Percentiles rank a stretch among this genome's conserved stretches.
Conservation (phyloP, 1,284 basidiomycete species). For the Paramarasmius palmivorus region DNA sequence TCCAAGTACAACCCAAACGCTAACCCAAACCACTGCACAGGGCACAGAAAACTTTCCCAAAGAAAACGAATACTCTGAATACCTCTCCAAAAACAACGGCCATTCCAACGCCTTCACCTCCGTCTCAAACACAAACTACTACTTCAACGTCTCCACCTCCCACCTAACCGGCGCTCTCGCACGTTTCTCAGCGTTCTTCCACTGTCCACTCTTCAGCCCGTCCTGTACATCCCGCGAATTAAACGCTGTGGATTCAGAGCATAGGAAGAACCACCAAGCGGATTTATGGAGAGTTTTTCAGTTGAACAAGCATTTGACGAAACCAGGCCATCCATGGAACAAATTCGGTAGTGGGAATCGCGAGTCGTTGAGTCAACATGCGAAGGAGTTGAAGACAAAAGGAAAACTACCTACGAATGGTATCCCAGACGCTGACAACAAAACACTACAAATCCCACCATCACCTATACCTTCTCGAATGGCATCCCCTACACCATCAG, state of each 20-base stretch:
- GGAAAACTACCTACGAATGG: slow-evolving; percentile 33
- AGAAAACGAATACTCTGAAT: slow-evolving; percentile 94
- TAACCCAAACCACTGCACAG: slow-evolving; percentile 34
- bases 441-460: slow-evolving; percentile 33
- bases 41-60: slow-evolving; percentile 82
- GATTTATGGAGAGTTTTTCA: slow-evolving; percentile 98
- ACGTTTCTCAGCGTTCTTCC: slow-evolving; percentile 94
- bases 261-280: slow-evolving; percentile 97
- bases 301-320: slow-evolving; percentile 88
- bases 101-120: slow-evolving; percentile 94
- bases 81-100: slow-evolving; percentile 89
- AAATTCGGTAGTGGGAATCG: slow-evolving; percentile 96
- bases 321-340: slow-evolving; percentile 82
- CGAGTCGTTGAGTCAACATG: slow-evolving; percentile 78
- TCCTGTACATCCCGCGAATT: slow-evolving; percentile 94
- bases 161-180: slow-evolving; percentile 85
- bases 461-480: slow-evolving; percentile 56
- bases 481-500: slow-evolving; percentile 64
- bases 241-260: slow-evolving; percentile 97
- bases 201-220: slow-evolving; percentile 87
- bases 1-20: background rate
- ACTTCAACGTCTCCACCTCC: slow-evolving; percentile 89
- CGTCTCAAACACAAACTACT: slow-evolving; percentile 93
- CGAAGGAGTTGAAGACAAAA: slow-evolving; percentile 52
- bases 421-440: slow-evolving; percentile 12